phyloP scores from a whole-genome alignment of 495 filamentous ascomycete genomes.

The Trichoderma asperelloides region DNA sequence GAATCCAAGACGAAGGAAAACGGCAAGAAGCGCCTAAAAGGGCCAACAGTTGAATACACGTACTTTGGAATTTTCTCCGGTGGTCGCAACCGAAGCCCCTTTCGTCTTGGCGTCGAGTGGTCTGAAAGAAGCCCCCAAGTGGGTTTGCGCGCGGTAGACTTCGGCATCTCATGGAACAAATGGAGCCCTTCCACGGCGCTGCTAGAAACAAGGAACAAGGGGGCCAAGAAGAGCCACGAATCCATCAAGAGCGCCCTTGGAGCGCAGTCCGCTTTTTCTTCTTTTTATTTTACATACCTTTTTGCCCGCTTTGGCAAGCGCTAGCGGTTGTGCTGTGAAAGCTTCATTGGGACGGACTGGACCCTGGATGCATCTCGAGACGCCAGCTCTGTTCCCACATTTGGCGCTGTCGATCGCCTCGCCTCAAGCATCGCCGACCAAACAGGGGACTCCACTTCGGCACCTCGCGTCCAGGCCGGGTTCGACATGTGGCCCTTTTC shows the following conservation, averaged over 20 bases:
- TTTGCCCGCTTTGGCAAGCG: not conserved
- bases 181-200: not conserved
- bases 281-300: not conserved
- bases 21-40: not conserved
- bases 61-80: not conserved
- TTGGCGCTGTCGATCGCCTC: not conserved
- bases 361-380: conserved; percentile 7
- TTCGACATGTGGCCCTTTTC: no score
- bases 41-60: not conserved
- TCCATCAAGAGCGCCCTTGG: no score
- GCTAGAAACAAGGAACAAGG: not conserved
- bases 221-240: not conserved
- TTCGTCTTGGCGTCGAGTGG: not conserved
- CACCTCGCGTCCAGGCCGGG: not conserved
- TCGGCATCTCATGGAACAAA: conserved; percentile 6
- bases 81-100: not conserved
- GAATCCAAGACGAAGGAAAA: not conserved
- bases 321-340: conserved; percentile 5
- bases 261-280: not conserved
- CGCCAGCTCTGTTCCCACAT: not conserved
- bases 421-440: conserved; percentile 1
- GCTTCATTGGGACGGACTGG: no score
- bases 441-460: not conserved
- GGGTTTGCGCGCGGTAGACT: not conserved
- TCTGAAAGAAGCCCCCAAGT: not conserved